Evolutionary conservation across 805 yeast species (phyloP).

Genomic region (Pachysolen tannophilus): DNA sequence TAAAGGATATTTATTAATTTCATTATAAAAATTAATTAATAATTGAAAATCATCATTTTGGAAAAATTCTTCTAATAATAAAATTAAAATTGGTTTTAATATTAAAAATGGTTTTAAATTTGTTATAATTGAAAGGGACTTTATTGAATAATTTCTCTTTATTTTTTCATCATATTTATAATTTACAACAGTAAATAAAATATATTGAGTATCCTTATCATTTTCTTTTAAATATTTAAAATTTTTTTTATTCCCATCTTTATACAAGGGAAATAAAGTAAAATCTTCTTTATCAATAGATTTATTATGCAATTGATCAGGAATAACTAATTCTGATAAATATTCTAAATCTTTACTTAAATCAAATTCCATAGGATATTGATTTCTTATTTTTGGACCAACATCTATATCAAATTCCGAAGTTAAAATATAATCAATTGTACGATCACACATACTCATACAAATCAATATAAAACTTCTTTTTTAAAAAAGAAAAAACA

Average conservation of each 20-base stretch:
- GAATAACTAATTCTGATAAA: slow-evolving; percentile 52
- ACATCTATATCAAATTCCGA: slow-evolving; percentile 75
- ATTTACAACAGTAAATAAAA: slow-evolving; percentile 21
- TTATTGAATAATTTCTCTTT: slow-evolving; percentile 32
- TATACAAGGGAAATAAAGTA: slow-evolving; percentile 46
- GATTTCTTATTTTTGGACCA: slow-evolving; percentile 61
- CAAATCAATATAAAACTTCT: too few species aligned
- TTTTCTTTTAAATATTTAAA: slow-evolving; percentile 13
- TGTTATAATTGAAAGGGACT: slow-evolving; percentile 39
- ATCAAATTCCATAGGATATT: slow-evolving; percentile 43
- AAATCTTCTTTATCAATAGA: slow-evolving; percentile 45
- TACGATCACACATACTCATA: too few species aligned
- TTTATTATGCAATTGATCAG: slow-evolving; percentile 47
- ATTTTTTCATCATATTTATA: slow-evolving; percentile 25
- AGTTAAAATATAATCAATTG: slow-evolving; percentile 31
- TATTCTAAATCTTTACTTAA: slow-evolving; percentile 24
- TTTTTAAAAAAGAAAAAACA: too few species aligned
- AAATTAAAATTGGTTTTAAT: slow-evolving; percentile 40
- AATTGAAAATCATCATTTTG: slow-evolving; percentile 11
- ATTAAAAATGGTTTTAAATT: slow-evolving; percentile 33
- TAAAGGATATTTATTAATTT: slow-evolving; percentile 22
- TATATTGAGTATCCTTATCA: slow-evolving; percentile 12
- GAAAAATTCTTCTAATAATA: slow-evolving; percentile 36
- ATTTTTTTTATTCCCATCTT: slow-evolving; percentile 13
- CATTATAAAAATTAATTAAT: slow-evolving; percentile 12